phyloP scores from a whole-genome alignment of 2,329 filamentous ascomycete genomes.

The Stagonosporopsis cucurbitacearum region DNA sequence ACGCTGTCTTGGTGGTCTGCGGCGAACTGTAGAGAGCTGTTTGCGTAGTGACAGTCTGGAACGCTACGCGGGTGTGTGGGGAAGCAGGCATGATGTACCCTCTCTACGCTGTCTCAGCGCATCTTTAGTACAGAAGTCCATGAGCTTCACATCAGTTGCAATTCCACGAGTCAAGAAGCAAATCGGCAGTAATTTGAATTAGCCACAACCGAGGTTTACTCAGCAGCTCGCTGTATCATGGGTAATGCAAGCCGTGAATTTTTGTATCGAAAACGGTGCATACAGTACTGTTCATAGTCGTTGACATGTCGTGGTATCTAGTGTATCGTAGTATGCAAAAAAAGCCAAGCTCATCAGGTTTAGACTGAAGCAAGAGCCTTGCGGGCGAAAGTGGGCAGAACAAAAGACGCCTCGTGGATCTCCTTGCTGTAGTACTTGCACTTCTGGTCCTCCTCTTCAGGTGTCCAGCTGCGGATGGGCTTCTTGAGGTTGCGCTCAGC shows the following conservation, averaged over 20 bases:
- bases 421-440: constrained; percentile 98
- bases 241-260: neutral
- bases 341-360: constrained; percentile 9
- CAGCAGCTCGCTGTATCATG: neutral
- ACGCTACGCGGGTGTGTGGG: neutral
- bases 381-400: constrained; percentile 91
- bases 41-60: constrained; percentile 4
- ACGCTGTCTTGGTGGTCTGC: neutral
- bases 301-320: constrained; percentile 45
- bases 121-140: neutral
- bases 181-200: neutral
- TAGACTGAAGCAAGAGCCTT: constrained; percentile 60
- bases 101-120: constrained; percentile 5
- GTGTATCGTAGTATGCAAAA: constrained; percentile 27
- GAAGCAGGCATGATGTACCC: neutral
- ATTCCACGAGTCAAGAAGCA: neutral
- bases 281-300: constrained; percentile 31
- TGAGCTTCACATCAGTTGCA: neutral
- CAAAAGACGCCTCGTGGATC: constrained; percentile 92
- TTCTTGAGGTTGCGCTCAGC: constrained; percentile 80
- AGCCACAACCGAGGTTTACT: neutral
- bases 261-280: constrained; percentile 1
- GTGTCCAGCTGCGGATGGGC: constrained; percentile 79
- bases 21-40: neutral
- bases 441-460: constrained; percentile 88